These are phyloP conservation scores for Geotrichum candidum DNA, from an alignment of 1,139 yeast genomes.

Conservation along the genomic window DNA sequence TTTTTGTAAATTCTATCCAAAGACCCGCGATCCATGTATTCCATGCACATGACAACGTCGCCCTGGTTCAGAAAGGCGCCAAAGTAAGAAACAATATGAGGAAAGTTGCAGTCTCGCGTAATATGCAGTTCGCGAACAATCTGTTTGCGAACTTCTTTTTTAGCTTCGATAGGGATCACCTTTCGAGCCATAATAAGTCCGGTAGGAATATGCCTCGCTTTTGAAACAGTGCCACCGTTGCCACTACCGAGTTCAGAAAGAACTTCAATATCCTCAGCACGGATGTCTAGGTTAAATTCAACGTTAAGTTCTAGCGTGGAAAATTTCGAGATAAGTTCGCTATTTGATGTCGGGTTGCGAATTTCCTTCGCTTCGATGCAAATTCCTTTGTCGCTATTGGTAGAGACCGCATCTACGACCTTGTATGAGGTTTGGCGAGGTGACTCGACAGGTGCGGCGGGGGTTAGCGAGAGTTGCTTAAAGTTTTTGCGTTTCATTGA, in stretches of 20 bases:
- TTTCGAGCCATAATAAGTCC: constrained; percentile 89
- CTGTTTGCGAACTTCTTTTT: constrained; percentile 74
- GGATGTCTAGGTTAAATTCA: constrained; percentile 47
- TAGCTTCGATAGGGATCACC: constrained; percentile 79
- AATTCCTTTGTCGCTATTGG: constrained; percentile 8
- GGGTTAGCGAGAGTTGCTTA: constrained; percentile 55
- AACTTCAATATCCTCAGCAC: constrained; percentile 64
- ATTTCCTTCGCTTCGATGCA: constrained; percentile 13
- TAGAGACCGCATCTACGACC: constrained; percentile 10
- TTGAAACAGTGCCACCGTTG: constrained; percentile 87
- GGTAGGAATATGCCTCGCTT: constrained; percentile 82
- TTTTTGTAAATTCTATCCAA: constrained; percentile 64
- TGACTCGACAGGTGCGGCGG: constrained; percentile 21
- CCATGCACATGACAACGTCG: constrained; percentile 85
- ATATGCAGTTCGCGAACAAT: constrained; percentile 83
- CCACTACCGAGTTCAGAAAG: constrained; percentile 84
- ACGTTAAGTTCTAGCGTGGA: constrained; percentile 42
- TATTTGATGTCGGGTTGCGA: constrained; percentile 4
- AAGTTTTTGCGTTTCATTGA: constrained; percentile 67
- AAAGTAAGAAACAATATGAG: constrained; percentile 79
- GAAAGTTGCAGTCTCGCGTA: constrained; percentile 78
- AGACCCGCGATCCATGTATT: constrained; percentile 92
- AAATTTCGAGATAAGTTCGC: constrained; percentile 28
- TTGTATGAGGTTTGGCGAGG: constrained; percentile 12
- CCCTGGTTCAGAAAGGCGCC: constrained; percentile 75